Evolutionary conservation across 2,329 filamentous ascomycete species (phyloP).

Genomic region (Alternaria arbusti): DNA sequence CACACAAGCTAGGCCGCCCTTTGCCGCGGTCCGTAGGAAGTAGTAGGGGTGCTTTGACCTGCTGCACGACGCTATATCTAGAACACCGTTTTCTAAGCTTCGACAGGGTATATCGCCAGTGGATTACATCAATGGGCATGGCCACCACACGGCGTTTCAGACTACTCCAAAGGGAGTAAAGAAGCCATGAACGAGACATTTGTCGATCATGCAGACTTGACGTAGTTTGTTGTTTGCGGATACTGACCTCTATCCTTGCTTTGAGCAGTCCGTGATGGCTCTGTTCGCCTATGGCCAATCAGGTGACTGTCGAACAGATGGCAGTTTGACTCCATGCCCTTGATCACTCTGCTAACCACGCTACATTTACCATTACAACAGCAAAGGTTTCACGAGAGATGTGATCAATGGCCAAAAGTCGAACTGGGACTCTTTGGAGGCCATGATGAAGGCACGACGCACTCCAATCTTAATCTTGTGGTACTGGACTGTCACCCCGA

Average conservation of each 20-base stretch:
- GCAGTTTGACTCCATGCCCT: constrained; percentile 42
- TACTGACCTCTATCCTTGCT: constrained; percentile 47
- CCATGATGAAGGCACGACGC: constrained; percentile 32
- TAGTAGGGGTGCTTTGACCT: constrained; percentile 34
- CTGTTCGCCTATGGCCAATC: constrained; percentile 49
- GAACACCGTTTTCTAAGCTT: constrained; percentile 32
- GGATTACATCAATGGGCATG: constrained; percentile 44
- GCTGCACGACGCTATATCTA: constrained; percentile 42
- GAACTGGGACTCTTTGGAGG: constrained; percentile 33
- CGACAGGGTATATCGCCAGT: constrained; percentile 36
- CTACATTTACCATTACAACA: constrained; percentile 43
- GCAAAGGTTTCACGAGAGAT: constrained; percentile 30
- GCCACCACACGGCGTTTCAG: constrained; percentile 43
- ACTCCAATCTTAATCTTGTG: constrained; percentile 43
- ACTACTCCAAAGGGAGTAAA: constrained; percentile 32
- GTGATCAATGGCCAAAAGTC: constrained; percentile 43
- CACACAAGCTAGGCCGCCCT: constrained; percentile 41
- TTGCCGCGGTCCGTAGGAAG: constrained; percentile 38
- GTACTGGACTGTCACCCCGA: constrained; percentile 37
- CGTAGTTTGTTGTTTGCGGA: constrained; percentile 41
- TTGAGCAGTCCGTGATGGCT: constrained; percentile 43
- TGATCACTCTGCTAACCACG: constrained; percentile 48
- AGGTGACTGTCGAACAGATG: constrained; percentile 39
- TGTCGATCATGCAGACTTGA: constrained; percentile 39
- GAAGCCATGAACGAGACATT: constrained; percentile 42